These are phyloP conservation scores for Camellia oleifera DNA, from an alignment of 179 eudicot genomes.

Conservation along the genomic window DNA sequence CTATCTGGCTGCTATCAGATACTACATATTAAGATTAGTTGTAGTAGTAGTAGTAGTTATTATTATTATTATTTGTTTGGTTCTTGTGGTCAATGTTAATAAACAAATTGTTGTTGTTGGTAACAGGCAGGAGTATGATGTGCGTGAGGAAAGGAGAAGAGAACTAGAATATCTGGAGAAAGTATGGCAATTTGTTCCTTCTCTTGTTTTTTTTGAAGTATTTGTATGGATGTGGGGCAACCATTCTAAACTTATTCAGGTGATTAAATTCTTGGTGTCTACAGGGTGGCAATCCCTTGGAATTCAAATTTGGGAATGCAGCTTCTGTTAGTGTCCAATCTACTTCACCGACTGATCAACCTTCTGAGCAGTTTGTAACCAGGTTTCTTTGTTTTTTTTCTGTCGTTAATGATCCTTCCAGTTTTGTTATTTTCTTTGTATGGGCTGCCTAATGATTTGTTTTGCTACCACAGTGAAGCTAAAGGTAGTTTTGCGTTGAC, in stretches of 20 bases:
- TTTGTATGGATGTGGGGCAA: neutral
- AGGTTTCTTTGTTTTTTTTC: constrained; percentile 32
- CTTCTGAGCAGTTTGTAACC: constrained; percentile 61
- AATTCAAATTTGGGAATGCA: constrained; percentile 67
- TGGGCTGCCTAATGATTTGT: constrained; percentile 3
- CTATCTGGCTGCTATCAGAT: neutral
- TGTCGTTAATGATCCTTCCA: neutral
- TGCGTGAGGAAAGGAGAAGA: constrained; percentile 80
- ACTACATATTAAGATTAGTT: neutral
- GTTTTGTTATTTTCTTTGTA: constrained; percentile 11
- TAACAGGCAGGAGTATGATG: constrained; percentile 90
- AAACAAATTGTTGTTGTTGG: constrained; percentile 10
- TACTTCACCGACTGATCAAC: constrained; percentile 75
- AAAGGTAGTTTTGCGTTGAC: constrained; percentile 91
- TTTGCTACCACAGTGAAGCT: constrained; percentile 65
- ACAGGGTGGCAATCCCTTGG: constrained; percentile 98
- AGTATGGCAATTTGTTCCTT: constrained; percentile 43
- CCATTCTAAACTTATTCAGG: neutral
- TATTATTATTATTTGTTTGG: neutral
- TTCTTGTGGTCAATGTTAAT: neutral
- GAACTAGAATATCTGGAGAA: constrained; percentile 95
- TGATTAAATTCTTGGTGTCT: constrained; percentile 18
- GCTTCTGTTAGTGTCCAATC: constrained; percentile 87
- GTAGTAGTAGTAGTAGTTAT: neutral
- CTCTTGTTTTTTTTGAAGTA: constrained; percentile 16